A percentile compares a stretch with the other conserved stretches of the same genome.
phyloP scores from a whole-genome alignment of 306 rosid genomes.

The Gillenia trifoliata region DNA sequence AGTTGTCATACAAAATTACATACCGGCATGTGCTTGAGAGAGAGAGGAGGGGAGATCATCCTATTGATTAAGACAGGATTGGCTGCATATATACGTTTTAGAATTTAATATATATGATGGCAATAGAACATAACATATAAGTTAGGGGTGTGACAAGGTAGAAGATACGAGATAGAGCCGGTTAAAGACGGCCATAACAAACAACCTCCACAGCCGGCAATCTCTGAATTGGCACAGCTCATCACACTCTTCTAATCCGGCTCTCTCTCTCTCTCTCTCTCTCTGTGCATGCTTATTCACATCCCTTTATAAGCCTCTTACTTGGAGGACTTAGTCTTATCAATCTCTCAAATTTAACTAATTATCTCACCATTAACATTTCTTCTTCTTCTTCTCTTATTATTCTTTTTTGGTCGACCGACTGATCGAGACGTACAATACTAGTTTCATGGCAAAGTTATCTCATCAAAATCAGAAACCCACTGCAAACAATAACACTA shows the following conservation, averaged over 20 bases:
- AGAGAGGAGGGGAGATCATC: too few species aligned
- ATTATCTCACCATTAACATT: background rate
- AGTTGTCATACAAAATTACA: too few species aligned
- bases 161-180: conserved; percentile 22
- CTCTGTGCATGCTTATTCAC: background rate
- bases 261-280: background rate
- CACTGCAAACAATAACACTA: conserved; percentile 16
- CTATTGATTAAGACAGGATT: conserved; percentile 2
- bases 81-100: background rate
- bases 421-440: background rate
- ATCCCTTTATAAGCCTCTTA: conserved; percentile 21
- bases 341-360: background rate
- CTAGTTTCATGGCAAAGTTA: conserved; percentile 44
- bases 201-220: conserved; percentile 15
- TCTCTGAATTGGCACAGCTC: conserved; percentile 1
- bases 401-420: background rate
- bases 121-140: conserved; percentile 4
- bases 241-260: background rate
- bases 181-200: conserved; percentile 21
- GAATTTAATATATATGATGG: background rate
- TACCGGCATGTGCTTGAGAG: too few species aligned
- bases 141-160: conserved; percentile 10
- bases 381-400: background rate
- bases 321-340: conserved; percentile 19
- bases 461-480: conserved; percentile 34